Evolutionary conservation across 441 rosid species (phyloP).

Genomic region (Mallotus repandus): DNA sequence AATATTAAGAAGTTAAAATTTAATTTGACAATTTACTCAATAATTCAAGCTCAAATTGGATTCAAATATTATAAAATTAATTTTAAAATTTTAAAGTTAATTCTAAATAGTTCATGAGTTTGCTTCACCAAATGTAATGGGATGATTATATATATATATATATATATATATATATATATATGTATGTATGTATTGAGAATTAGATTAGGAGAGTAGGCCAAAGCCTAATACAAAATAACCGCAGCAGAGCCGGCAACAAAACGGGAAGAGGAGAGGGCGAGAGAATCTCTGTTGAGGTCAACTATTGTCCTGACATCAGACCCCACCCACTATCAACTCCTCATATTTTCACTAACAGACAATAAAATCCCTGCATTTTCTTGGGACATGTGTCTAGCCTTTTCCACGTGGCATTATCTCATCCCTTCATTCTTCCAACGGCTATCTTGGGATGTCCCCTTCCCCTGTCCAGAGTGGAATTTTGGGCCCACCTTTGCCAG

Average conservation of each 20-base stretch:
- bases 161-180: too few relatives aligned
- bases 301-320: constrained; percentile 16
- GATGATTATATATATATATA: too few relatives aligned
- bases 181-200: too few relatives aligned
- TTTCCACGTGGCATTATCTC: constrained; percentile 11
- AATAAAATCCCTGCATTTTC: constrained; percentile 16
- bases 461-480: constrained; percentile 15
- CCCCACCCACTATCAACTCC: constrained; percentile 20
- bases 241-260: neutral
- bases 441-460: constrained; percentile 19
- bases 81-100: too few relatives aligned
- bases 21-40: too few relatives aligned
- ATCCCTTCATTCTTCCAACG: neutral
- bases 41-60: too few relatives aligned
- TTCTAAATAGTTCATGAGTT: too few relatives aligned
- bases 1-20: too few relatives aligned
- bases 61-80: too few relatives aligned
- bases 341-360: constrained; percentile 11
- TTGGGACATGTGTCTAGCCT: constrained; percentile 23
- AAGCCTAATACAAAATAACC: too few relatives aligned
- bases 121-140: too few relatives aligned
- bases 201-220: neutral
- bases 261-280: constrained; percentile 2
- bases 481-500: constrained; percentile 20
- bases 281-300: constrained; percentile 38